Evolutionary conservation across 805 yeast species (phyloP), one percentile per base, ranked within the genome.

Genomic region (Ogataea minuta): DNA sequence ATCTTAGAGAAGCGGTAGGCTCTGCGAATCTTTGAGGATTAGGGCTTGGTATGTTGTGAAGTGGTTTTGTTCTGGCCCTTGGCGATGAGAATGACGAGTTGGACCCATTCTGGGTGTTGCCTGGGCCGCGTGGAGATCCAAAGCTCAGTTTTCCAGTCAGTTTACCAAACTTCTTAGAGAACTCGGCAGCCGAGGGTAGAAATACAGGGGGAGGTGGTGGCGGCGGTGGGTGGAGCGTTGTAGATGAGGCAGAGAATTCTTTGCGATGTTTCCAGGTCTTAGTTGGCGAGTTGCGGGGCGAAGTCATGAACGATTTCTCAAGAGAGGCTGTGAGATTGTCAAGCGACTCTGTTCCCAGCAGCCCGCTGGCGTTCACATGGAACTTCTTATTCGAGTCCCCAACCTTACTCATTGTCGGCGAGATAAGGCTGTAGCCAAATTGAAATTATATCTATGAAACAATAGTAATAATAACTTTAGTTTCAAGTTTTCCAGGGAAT

Each of bases 81-180:
- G 36, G 37, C 9, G 41, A 30, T 8, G 45, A 6, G 7, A 20
- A 26, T 8, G 44, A 19, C n/a, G 23, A n/a, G 9, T n/a, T 12
- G 20, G 16, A 25, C 8, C 21, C 21, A 19, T 19, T 19, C 8
- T 19, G 21, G 16, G 35, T 15, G 20, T 40, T 16, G 4, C 33
- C 25, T 15, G 45, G 11, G 34, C 37, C 35, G 37, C 45, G 31
- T 13, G 48, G 44, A 17, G 46, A 40, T 20, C 45, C 37, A 41
- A 39, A 21, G 33, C 37, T 52, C 9, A 57, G 28, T 28, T 52
- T 57, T 17, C 45, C 51, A 15, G 56, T 53, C 15, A 57, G 46
- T 11, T 36, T 48, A 3, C 51, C 59, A 13, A 56, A 36, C 30
- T 41, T 50, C 31, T 44, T 54, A 16, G 39, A 34, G 28, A 37